Conservation (phyloP, 441 rosid species). For the Bruguiera hainesii region DNA sequence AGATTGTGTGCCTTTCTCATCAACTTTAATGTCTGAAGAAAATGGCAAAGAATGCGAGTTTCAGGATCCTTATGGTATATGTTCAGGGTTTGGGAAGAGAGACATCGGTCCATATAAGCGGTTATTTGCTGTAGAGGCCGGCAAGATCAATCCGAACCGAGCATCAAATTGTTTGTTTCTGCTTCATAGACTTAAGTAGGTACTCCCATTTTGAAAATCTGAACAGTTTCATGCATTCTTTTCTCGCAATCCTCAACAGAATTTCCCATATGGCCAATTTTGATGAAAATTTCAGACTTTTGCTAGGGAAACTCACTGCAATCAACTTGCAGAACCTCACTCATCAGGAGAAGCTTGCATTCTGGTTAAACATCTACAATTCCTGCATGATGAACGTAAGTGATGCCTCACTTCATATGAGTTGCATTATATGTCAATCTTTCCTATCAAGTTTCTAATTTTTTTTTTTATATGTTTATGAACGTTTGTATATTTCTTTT, state of each 20-base stretch:
- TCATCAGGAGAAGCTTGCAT: constrained; percentile 88
- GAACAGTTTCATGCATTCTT: constrained; percentile 5
- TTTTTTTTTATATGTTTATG: constrained; percentile 1
- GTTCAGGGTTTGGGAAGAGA: constrained; percentile 42
- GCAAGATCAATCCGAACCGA: constrained; percentile 45
- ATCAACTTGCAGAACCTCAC: constrained; percentile 53
- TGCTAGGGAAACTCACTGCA: constrained; percentile 51
- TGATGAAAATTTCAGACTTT: constrained; percentile 41
- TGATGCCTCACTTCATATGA: constrained; percentile 3
- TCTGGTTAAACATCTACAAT: constrained; percentile 87
- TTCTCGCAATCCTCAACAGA: background rate
- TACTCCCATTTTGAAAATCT: background rate
- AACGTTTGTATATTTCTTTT: background rate
- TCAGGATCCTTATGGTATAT: constrained; percentile 56
- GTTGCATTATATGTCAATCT: too few relatives aligned
- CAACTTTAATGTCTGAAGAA: constrained; percentile 28
- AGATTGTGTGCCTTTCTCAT: constrained; percentile 32
- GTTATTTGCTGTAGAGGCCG: constrained; percentile 43
- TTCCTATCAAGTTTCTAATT: background rate
- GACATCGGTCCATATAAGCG: constrained; percentile 73
- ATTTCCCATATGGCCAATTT: constrained; percentile 4
- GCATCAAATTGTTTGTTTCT: constrained; percentile 51
- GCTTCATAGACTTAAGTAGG: constrained; percentile 60
- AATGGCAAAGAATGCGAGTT: constrained; percentile 25
- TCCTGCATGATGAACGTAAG: constrained; percentile 87